These are phyloP conservation scores for Collybia mongolica DNA, from an alignment of 768 basidiomycete genomes.

Conservation along the genomic window DNA sequence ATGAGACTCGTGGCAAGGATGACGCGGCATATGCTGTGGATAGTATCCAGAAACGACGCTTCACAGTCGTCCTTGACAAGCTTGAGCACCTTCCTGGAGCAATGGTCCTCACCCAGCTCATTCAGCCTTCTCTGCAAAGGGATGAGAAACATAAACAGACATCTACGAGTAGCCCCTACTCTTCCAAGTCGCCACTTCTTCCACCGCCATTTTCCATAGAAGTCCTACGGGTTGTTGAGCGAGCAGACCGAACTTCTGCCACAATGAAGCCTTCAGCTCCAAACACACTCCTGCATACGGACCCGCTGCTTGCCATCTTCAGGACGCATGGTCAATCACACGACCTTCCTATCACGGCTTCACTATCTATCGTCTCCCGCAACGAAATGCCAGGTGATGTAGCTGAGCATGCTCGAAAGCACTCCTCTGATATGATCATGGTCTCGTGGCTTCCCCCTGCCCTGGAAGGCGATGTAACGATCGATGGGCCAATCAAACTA, in stretches of 20 bases:
- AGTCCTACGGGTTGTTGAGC: conserved; percentile 85
- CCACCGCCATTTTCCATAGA: conserved; percentile 45
- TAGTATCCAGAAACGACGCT: conserved; percentile 32
- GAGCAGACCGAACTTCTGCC: conserved; percentile 84
- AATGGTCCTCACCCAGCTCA: conserved; percentile 86
- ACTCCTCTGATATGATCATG: conserved; percentile 71
- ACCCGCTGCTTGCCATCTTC: conserved; percentile 73
- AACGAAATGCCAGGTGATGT: conserved; percentile 74
- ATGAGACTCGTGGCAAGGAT: conserved; percentile 21
- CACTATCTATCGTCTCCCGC: conserved; percentile 68
- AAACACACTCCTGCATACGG: conserved; percentile 68
- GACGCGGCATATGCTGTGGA: conserved; percentile 7
- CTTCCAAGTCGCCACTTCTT: not conserved
- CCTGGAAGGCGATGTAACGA: conserved; percentile 8
- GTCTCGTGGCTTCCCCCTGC: conserved; percentile 73
- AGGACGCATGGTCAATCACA: conserved; percentile 73
- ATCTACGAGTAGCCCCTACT: conserved; percentile 3
- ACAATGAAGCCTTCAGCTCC: conserved; percentile 83
- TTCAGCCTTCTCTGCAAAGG: conserved; percentile 41
- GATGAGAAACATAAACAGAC: conserved; percentile 6
- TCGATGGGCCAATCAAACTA: conserved; percentile 4
- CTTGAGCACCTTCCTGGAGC: conserved; percentile 85
- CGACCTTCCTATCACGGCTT: conserved; percentile 43
- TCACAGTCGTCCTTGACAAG: conserved; percentile 87
- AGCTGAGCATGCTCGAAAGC: conserved; percentile 58